These are phyloP conservation scores for Yamadazyma dendronema DNA, from an alignment of 1,139 yeast genomes.

Conservation along the genomic window DNA sequence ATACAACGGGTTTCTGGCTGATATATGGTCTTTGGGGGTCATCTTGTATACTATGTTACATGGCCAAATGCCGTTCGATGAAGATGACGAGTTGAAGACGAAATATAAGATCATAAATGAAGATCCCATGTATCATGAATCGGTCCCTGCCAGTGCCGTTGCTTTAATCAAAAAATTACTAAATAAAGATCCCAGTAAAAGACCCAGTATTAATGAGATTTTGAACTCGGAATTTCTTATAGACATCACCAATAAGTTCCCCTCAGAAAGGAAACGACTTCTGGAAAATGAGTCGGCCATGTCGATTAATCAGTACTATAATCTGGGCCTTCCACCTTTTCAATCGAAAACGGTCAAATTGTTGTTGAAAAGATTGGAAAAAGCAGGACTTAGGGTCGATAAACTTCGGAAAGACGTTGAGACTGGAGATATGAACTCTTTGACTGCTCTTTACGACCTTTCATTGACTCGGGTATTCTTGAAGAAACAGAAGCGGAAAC, in stretches of 20 bases:
- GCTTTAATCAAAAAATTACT: conserved; percentile 54
- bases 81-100: conserved; percentile 69
- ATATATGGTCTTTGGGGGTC: conserved; percentile 91
- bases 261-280: conserved; percentile 11
- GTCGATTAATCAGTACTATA: conserved; percentile 42
- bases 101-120: conserved; percentile 58
- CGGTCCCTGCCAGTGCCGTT: conserved; percentile 48
- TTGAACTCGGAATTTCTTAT: conserved; percentile 62
- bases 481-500: conserved; percentile 39
- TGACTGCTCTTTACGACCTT: conserved; percentile 84
- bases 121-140: conserved; percentile 57
- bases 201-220: conserved; percentile 64
- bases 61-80: conserved; percentile 91
- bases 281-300: conserved; percentile 29
- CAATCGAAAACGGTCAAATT: conserved; percentile 63
- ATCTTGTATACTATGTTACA: conserved; percentile 86
- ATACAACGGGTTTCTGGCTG: conserved; percentile 81
- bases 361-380: conserved; percentile 60
- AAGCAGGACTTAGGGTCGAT: conserved; percentile 67
- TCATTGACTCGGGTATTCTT: conserved; percentile 60
- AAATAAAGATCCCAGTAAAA: conserved; percentile 58
- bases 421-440: conserved; percentile 65
- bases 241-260: conserved; percentile 28
- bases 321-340: conserved; percentile 44
- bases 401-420: conserved; percentile 60